Conservation (phyloP, 495 filamentous ascomycete species). For the Penicillium dipodomyicola region DNA sequence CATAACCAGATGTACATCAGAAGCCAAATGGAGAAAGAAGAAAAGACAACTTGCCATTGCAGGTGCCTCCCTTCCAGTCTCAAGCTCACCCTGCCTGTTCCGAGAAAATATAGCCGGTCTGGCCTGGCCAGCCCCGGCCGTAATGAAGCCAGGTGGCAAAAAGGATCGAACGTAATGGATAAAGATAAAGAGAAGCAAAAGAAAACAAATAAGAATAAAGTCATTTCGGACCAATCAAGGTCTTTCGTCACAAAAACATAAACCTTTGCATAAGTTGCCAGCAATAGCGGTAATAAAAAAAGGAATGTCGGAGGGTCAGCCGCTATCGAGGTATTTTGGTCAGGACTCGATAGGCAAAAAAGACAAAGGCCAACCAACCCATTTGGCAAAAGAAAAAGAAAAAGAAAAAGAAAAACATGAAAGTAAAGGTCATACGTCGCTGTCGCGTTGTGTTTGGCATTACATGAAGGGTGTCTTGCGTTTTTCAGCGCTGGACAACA, state of each 20-base stretch:
- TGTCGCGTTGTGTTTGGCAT: slow-evolving; percentile 46
- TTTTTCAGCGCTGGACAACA: slow-evolving; percentile 87
- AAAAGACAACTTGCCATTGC: background rate
- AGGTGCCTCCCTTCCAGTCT: background rate
- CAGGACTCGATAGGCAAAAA: slow-evolving; percentile 3
- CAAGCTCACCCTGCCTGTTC: background rate
- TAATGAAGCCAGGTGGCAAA: background rate
- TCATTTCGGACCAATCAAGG: slow-evolving; percentile 29
- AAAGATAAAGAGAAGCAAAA: slow-evolving; percentile 9
- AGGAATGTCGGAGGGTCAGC: slow-evolving; percentile 15
- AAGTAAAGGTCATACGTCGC: slow-evolving; percentile 35
- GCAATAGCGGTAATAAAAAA: slow-evolving; percentile 17
- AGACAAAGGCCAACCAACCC: slow-evolving; percentile 11
- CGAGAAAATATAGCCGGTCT: background rate
- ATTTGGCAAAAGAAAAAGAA: slow-evolving; percentile 5
- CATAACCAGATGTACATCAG: slow-evolving; percentile 14
- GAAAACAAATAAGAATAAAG: slow-evolving; percentile 16
- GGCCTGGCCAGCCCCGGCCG: background rate
- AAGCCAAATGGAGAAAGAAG: background rate
- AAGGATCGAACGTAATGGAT: slow-evolving; percentile 8
- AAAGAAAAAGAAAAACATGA: background rate
- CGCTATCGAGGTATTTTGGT: background rate
- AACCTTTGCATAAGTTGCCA: slow-evolving; percentile 17
- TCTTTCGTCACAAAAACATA: slow-evolving; percentile 26
- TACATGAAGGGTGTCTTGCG: slow-evolving; percentile 70